phyloP scores from a whole-genome alignment of 768 basidiomycete genomes.

The Termitomyces sp. region DNA sequence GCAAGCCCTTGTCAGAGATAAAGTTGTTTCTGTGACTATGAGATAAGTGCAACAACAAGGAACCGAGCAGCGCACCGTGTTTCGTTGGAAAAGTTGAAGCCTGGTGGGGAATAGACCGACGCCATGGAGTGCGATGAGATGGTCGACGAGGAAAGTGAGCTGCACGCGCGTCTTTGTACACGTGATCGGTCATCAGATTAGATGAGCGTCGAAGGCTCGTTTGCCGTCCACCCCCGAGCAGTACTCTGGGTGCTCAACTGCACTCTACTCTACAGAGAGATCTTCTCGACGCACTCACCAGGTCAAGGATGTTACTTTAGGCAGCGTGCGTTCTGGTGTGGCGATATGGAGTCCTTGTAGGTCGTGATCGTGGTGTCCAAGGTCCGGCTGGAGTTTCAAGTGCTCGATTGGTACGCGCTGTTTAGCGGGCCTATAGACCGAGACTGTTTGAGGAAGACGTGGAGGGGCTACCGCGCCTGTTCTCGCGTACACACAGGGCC shows the following conservation, averaged over 20 bases:
- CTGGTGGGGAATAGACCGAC: constrained; percentile 47
- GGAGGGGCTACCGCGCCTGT: constrained; percentile 79
- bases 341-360: constrained; percentile 40
- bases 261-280: too few species aligned
- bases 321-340: constrained; percentile 15
- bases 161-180: too few species aligned
- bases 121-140: constrained; percentile 42
- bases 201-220: too few species aligned
- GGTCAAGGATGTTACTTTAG: constrained; percentile 20
- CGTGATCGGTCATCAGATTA: constrained; percentile 17
- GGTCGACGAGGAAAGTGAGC: too few species aligned
- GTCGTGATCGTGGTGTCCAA: constrained; percentile 84
- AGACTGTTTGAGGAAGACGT: constrained; percentile 90
- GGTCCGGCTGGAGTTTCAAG: constrained; percentile 89
- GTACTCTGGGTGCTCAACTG: too few species aligned
- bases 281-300: constrained; percentile 14
- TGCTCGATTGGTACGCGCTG: constrained; percentile 44
- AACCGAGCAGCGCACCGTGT: constrained; percentile 42
- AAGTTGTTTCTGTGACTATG: constrained; percentile 68
- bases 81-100: too few species aligned
- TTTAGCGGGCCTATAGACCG: constrained; percentile 76
- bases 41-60: too few species aligned
- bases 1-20: constrained; percentile 65
- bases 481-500: too few species aligned
- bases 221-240: too few species aligned